Evolutionary conservation across 805 yeast species (phyloP).

Genomic region (Candida ficus): DNA sequence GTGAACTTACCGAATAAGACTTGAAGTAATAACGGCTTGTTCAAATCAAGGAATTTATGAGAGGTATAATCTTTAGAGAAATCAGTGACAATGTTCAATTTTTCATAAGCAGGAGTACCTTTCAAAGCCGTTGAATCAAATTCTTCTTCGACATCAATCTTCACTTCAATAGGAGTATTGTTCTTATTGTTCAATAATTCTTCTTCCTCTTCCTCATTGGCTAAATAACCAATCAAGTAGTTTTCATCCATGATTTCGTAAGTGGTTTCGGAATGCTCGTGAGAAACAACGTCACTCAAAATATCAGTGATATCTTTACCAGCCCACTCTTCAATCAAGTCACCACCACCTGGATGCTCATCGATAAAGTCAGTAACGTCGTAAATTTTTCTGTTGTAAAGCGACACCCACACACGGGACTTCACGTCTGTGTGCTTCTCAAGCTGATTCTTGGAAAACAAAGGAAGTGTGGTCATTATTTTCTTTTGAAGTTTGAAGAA

Average conservation of each 20-base stretch:
- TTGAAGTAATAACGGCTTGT: conserved; percentile 76
- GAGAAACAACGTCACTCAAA: conserved; percentile 66
- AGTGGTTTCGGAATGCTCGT: conserved; percentile 80
- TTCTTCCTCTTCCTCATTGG: conserved; percentile 72
- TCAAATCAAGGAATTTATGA: conserved; percentile 84
- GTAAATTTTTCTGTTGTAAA: conserved; percentile 75
- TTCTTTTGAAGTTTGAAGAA: too few species aligned
- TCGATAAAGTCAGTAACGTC: conserved; percentile 61
- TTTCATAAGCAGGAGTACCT: conserved; percentile 67
- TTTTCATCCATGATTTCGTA: conserved; percentile 81
- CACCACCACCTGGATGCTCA: conserved; percentile 78
- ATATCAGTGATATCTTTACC: conserved; percentile 82
- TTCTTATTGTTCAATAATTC: conserved; percentile 60
- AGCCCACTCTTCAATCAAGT: conserved; percentile 70
- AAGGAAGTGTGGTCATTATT: conserved; percentile 44
- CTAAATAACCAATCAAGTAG: conserved; percentile 76
- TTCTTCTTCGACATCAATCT: conserved; percentile 33
- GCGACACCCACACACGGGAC: conserved; percentile 71
- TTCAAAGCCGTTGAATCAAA: conserved; percentile 53
- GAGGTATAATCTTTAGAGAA: conserved; percentile 60
- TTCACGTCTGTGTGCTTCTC: conserved; percentile 42
- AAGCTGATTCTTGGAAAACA: conserved; percentile 51
- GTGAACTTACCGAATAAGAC: conserved; percentile 70
- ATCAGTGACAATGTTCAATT: conserved; percentile 76
- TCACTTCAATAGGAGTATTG: conserved; percentile 51